Percentiles rank a stretch among this genome's conserved stretches.
Evolutionary conservation across 257 asterid genomes (phyloP).

Genomic region (Solanum etuberosum): DNA sequence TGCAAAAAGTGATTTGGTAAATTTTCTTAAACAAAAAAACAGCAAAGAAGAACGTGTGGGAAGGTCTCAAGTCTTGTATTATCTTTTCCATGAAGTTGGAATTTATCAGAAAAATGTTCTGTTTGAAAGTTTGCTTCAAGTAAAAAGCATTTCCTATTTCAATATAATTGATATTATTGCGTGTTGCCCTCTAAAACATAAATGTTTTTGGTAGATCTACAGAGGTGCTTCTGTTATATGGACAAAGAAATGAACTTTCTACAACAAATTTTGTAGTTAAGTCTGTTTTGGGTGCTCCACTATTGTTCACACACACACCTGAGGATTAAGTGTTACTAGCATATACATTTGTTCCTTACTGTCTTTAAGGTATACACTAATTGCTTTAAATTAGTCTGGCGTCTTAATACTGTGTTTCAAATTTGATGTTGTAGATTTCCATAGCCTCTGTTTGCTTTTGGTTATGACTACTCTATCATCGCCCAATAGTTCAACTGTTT

Average conservation of each 20-base stretch:
- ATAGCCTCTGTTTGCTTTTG: constrained; percentile 23
- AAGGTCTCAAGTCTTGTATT: not conserved
- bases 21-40: not conserved
- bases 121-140: not conserved
- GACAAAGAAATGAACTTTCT: not conserved
- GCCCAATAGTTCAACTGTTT: constrained; percentile 51
- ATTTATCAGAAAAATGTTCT: not conserved
- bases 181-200: not conserved
- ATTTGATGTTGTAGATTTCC: not conserved
- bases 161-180: not conserved
- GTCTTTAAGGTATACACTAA: not conserved
- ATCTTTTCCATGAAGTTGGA: not conserved
- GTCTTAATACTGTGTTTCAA: not conserved
- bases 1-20: not conserved
- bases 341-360: not conserved
- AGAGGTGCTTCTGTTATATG: not conserved
- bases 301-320: not conserved
- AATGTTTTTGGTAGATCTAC: not conserved
- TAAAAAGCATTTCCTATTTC: not conserved
- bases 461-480: constrained; percentile 31
- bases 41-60: not conserved
- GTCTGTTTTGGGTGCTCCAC: not conserved
- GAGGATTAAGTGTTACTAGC: not conserved
- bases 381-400: not conserved
- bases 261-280: not conserved